Percentiles rank a stretch among this genome's conserved stretches.
Evolutionary conservation across 352 stramenopile species (phyloP).

Genomic region (Phytophthora litchii): DNA sequence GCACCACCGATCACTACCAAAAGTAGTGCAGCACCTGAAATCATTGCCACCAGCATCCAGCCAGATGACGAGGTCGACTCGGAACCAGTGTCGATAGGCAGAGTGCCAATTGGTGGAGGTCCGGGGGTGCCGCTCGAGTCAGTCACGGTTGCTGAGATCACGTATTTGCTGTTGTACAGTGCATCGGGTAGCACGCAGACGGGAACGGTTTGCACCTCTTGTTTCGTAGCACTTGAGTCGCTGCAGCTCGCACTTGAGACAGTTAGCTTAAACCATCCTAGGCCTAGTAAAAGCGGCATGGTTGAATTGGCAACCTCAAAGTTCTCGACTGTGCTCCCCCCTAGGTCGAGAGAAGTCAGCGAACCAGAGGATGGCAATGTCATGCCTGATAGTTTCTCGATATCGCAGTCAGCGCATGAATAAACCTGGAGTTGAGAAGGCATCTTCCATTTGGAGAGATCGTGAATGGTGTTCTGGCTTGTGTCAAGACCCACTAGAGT

Average conservation of each 20-base stretch:
- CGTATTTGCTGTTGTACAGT: slow-evolving; percentile 40
- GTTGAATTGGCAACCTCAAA: slow-evolving; percentile 37
- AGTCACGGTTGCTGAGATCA: slow-evolving; percentile 6
- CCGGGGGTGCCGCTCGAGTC: background rate
- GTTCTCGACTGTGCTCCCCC: slow-evolving; percentile 30
- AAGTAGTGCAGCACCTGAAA: slow-evolving; percentile 34
- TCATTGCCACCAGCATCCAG: slow-evolving; percentile 52
- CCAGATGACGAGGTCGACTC: slow-evolving; percentile 12
- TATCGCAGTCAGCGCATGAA: slow-evolving; percentile 35
- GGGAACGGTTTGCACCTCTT: slow-evolving; percentile 21
- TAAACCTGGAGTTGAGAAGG: slow-evolving; percentile 36
- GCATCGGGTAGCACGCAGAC: slow-evolving; percentile 45
- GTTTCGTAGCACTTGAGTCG: slow-evolving; percentile 28
- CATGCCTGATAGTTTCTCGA: slow-evolving; percentile 37
- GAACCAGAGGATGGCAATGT: slow-evolving; percentile 30
- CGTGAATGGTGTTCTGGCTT: slow-evolving; percentile 35
- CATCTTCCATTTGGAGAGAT: slow-evolving; percentile 43
- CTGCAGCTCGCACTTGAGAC: slow-evolving; percentile 33
- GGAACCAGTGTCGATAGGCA: background rate
- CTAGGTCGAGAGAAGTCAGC: slow-evolving; percentile 33
- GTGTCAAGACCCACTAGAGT: slow-evolving; percentile 30
- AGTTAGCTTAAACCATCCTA: slow-evolving; percentile 23
- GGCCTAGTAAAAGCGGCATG: slow-evolving; percentile 15
- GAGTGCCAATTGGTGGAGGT: slow-evolving; percentile 8
- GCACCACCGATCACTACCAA: slow-evolving; percentile 28